Base-by-base conservation (phyloP, 345 rosid species). In the Anacardium occidentale region DNA sequence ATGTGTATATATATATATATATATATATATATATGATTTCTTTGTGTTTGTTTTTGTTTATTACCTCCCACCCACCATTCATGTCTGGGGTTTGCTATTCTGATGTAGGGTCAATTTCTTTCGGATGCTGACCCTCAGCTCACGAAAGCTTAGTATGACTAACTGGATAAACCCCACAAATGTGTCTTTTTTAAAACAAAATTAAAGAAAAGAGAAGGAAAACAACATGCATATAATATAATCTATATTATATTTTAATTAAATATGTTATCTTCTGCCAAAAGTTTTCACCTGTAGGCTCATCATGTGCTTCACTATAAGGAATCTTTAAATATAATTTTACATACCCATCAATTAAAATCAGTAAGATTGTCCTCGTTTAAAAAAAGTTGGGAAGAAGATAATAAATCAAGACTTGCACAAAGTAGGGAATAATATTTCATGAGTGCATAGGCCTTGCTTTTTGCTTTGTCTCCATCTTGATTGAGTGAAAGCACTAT, bases 61-160 rank as follows among this genome's bases (percentile, higher is more conserved):
- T 59, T 74, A 63, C 18, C 60, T 32, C 53, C n/a, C 72, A 76
- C 75, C 75, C 64, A 68, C 75, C 72, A 58, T 32, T 60, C 69
- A 58, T 64, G 47, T 56, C 45, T 26, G 22, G 24, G 56, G 45
- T 34, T 14, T 34, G 61, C 69, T 48, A 51, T 69, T 62, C 60
- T 25, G 37, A 68, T 50, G 76, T 55, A 56, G 74, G 79, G 68
- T 72, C 79, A 48, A 21, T 69, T 75, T 58, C 72, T 66, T 42
- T 48, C 53, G 63, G 79, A 75, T 75, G 57, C 53, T 56, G 79
- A 70, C 69, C 60, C 82, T 24, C 37, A 40, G 47, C 13, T 71
- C 59, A 71, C 29, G 32, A 70, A 66, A 62, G 63, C 69, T 64
- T 59, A 5, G 29, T 44, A 62, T 68, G 56, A 40, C 50, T 63